A percentile compares a stretch with the other conserved stretches of the same genome.
phyloP scores from a whole-genome alignment of 331 rosid genomes.

The Pyrus hybrid region DNA sequence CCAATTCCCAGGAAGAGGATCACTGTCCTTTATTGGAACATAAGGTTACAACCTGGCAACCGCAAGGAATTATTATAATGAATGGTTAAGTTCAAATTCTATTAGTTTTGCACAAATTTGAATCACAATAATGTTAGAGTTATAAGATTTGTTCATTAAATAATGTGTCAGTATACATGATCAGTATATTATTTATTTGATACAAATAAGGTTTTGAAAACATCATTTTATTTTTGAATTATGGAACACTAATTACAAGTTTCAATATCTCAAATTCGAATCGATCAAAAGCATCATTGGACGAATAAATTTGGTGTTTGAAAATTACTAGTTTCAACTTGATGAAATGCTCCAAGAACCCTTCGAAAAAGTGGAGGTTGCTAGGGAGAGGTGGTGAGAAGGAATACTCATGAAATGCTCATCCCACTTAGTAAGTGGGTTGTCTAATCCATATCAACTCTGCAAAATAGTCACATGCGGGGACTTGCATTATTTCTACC shows the following conservation, averaged over 20 bases:
- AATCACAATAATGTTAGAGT: neutral
- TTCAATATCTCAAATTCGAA: too few species aligned
- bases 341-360: neutral
- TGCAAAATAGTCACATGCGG: neutral
- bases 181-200: neutral
- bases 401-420: slow-evolving; percentile 18
- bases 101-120: neutral
- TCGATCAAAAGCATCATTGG: neutral
- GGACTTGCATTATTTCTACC: neutral
- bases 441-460: slow-evolving; percentile 13
- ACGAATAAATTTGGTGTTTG: neutral
- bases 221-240: too few species aligned
- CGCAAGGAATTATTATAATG: neutral
- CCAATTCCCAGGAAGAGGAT: neutral
- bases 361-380: neutral
- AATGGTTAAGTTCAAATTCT: neutral
- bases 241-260: neutral
- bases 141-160: neutral
- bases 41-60: neutral
- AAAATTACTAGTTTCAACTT: too few species aligned
- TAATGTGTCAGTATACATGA: too few species aligned
- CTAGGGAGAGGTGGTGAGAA: neutral
- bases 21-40: neutral
- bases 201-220: neutral
- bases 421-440: slow-evolving; percentile 23